A percentile compares a stretch with the other conserved stretches of the same genome.
Conservation (phyloP, 2,329 filamentous ascomycete genomes). For the Bisporella sp. region DNA sequence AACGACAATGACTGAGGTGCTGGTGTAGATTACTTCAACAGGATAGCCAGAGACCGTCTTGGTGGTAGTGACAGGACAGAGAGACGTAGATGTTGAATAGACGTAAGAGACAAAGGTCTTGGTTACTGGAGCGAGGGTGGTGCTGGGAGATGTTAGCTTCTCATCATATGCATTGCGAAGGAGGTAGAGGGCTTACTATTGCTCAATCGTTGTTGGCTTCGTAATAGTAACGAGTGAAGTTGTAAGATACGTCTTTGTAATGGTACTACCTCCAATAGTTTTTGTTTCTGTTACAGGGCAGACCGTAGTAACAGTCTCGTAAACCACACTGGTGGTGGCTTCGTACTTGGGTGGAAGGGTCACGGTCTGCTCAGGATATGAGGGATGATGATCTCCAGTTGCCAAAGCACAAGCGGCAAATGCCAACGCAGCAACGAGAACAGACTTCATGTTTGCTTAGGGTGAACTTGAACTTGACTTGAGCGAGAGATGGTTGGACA, state of each 20-base stretch:
- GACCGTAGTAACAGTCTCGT: constrained; percentile 28
- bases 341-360: background rate
- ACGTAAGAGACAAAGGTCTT: constrained; percentile 24
- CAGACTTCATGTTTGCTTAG: constrained; percentile 21
- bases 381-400: constrained; percentile 7
- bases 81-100: constrained; percentile 30
- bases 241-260: constrained; percentile 24
- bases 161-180: background rate
- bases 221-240: constrained; percentile 17
- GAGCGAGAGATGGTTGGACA: constrained; percentile 11
- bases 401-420: constrained; percentile 18
- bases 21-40: constrained; percentile 26
- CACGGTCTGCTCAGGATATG: constrained; percentile 1
- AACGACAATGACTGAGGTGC: constrained; percentile 17
- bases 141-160: constrained; percentile 2
- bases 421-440: constrained; percentile 18
- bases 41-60: constrained; percentile 36
- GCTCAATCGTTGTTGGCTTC: constrained; percentile 9
- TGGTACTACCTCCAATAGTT: constrained; percentile 34
- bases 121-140: constrained; percentile 2
- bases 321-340: background rate
- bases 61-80: constrained; percentile 39
- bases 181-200: constrained; percentile 7
- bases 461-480: constrained; percentile 1
- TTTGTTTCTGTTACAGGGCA: constrained; percentile 29